phyloP scores from a whole-genome alignment of 2,329 filamentous ascomycete species.

The Gaeumannomyces tritici region DNA sequence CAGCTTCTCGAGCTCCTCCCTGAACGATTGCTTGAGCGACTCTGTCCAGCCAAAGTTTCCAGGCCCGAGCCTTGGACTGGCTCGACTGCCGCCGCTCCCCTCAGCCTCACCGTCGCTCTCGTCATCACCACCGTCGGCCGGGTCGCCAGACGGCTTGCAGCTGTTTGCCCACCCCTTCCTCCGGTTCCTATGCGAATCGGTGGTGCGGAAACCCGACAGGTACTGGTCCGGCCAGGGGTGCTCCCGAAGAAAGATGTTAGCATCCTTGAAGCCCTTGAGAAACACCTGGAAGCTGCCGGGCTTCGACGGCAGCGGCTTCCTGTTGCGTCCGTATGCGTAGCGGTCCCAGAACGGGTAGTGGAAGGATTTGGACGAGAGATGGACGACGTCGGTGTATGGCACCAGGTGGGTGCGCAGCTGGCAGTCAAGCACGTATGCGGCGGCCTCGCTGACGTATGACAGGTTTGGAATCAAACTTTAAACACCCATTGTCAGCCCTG shows the following conservation, averaged over 20 bases:
- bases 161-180: constrained; percentile 68
- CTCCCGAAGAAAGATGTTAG: constrained; percentile 88
- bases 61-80: constrained; percentile 27
- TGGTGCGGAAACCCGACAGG: constrained; percentile 57
- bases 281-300: constrained; percentile 96
- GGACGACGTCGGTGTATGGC: constrained; percentile 92
- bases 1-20: constrained; percentile 91
- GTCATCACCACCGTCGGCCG: constrained; percentile 43
- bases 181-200: constrained; percentile 56
- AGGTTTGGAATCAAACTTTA: constrained; percentile 92
- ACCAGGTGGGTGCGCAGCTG: constrained; percentile 87
- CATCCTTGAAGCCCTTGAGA: constrained; percentile 92
- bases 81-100: constrained; percentile 7
- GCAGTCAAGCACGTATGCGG: constrained; percentile 87
- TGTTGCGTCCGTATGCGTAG: constrained; percentile 76
- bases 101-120: constrained; percentile 45
- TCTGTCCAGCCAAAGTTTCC: constrained; percentile 79
- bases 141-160: constrained; percentile 56
- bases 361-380: constrained; percentile 91
- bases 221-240: constrained; percentile 96
- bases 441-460: constrained; percentile 95
- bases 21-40: constrained; percentile 76
- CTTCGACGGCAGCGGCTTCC: constrained; percentile 79
- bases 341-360: constrained; percentile 98
- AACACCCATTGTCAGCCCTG: neutral